Evolutionary conservation across 345 rosid species (phyloP), one percentile per base, ranked within the genome.

Genomic region (Gossypium herbaceum): DNA sequence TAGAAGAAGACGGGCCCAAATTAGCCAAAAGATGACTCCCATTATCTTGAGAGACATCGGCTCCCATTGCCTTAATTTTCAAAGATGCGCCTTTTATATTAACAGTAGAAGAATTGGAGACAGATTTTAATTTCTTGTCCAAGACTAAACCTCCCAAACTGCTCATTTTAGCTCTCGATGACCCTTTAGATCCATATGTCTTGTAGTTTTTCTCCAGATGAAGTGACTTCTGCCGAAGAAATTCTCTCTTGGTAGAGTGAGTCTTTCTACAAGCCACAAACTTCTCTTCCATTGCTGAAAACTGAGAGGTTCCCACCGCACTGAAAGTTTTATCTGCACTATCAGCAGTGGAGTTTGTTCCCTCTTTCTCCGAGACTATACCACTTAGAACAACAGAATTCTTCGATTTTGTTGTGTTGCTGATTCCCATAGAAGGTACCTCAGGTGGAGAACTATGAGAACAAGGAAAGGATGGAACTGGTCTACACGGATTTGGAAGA

Each of bases 211-310:
- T 90, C 83, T 90, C 92, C 60, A 84, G 72, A 83, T 90, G 95
- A 74, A 86, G 81, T 52, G 97, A 85, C 76, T 90, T 94, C 72
- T 92, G 97, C 52, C 94, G 84, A 43, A 86, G 88, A 48, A 89
- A 81, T 70, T 94, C 97, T 83, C 91, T 90, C 83, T 88, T 92
- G 75, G 84, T 75, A 44, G 87, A 80, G 79, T 84, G 88, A 63
- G 63, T 83, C 85, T 90, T 94, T 78, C 91, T 88, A 74, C 86
- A 81, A 54, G 82, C 81, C 22, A 81, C 80, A 80, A 86, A 82
- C 81, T 87, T 92, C 67, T 90, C 97, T 76, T 88, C 97, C 80
- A 81, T 43, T 41, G 78, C 75, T 72, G 88, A 82, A 70, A 86
- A 73, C 76, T 84, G 87, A 69, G 97, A 88, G 51, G 89, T 72